A percentile compares a stretch with the other conserved stretches of the same genome.
phyloP scores from a whole-genome alignment of 1,139 yeast genomes.

The Zygoascus hellenicus region DNA sequence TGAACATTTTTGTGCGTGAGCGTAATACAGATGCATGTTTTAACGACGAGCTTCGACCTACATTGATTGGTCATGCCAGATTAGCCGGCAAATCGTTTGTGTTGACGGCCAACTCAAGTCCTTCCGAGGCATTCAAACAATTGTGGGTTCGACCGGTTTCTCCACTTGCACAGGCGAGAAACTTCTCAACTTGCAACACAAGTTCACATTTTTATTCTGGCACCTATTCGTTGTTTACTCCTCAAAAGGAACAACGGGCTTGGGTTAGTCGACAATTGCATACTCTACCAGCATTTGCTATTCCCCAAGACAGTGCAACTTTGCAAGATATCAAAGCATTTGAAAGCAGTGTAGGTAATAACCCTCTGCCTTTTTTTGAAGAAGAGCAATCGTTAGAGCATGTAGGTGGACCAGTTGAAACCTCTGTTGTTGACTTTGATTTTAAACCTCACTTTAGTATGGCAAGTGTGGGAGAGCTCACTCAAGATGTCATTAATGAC shows the following conservation, averaged over 20 bases:
- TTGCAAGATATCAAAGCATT: background rate
- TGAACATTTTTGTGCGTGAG: conserved; percentile 3
- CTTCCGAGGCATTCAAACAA: too few species aligned
- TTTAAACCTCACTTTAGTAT: conserved; percentile 29
- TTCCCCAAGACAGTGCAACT: conserved; percentile 7
- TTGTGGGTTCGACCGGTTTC: too few species aligned
- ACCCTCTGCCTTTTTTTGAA: background rate
- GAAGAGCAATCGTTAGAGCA: conserved; percentile 4
- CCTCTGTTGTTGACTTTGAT: conserved; percentile 33
- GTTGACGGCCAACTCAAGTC: background rate
- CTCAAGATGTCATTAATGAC: conserved; percentile 21
- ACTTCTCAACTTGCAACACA: too few species aligned
- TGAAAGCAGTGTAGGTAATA: background rate
- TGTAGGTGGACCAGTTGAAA: conserved; percentile 7
- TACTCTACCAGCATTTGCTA: conserved; percentile 9
- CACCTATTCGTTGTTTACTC: background rate
- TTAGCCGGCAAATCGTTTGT: background rate
- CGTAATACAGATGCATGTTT: background rate
- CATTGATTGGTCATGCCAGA: background rate
- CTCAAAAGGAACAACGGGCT: background rate
- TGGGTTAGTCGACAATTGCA: conserved; percentile 3
- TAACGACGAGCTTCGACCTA: background rate
- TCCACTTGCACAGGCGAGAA: too few species aligned
- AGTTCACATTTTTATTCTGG: background rate
- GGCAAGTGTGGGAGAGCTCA: conserved; percentile 26